phyloP scores from a whole-genome alignment of 2,329 filamentous ascomycete species.

The Clonostachys chloroleuca region DNA sequence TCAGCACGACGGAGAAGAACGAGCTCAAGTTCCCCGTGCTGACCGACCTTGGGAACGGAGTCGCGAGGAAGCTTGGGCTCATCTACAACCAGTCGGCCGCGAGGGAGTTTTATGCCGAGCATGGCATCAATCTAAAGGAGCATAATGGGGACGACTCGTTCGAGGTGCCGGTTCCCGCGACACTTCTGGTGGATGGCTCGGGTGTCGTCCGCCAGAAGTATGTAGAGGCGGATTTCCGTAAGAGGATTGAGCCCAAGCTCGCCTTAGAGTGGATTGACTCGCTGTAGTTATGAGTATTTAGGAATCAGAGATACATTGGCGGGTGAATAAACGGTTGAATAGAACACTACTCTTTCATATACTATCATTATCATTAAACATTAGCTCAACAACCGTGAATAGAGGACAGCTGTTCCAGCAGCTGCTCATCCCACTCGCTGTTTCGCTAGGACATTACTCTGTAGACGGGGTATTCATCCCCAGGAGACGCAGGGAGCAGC shows the following conservation, averaged over 20 bases:
- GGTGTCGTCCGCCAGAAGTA: slow-evolving; percentile 26
- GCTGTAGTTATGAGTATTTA: slow-evolving; percentile 1
- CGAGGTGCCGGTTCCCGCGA: slow-evolving; percentile 30
- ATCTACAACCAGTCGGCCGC: slow-evolving; percentile 22
- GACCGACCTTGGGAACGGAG: slow-evolving; percentile 26
- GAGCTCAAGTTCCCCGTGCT: slow-evolving; percentile 32
- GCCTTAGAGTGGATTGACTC: slow-evolving; percentile 25
- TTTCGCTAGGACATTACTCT: not conserved
- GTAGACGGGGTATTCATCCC: slow-evolving; percentile 22
- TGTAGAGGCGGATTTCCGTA: slow-evolving; percentile 27
- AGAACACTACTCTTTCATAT: too few species aligned
- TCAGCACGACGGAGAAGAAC: slow-evolving; percentile 31
- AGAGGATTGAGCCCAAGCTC: slow-evolving; percentile 25
- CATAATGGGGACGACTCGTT: slow-evolving; percentile 29
- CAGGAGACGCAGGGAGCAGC: slow-evolving; percentile 15
- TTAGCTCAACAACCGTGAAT: too few species aligned
- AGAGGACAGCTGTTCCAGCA: too few species aligned
- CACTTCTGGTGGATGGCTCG: slow-evolving; percentile 25
- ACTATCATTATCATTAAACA: too few species aligned
- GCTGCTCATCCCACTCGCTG: too few species aligned
- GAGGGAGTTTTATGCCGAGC: not conserved
- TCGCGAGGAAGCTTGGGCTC: slow-evolving; percentile 28
- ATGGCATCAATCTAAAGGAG: slow-evolving; percentile 21
- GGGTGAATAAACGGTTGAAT: too few species aligned
- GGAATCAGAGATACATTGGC: too few species aligned